Percentiles rank a stretch among this genome's conserved stretches.
phyloP scores from a whole-genome alignment of 352 stramenopile species.

The Plasmopara halstedii region DNA sequence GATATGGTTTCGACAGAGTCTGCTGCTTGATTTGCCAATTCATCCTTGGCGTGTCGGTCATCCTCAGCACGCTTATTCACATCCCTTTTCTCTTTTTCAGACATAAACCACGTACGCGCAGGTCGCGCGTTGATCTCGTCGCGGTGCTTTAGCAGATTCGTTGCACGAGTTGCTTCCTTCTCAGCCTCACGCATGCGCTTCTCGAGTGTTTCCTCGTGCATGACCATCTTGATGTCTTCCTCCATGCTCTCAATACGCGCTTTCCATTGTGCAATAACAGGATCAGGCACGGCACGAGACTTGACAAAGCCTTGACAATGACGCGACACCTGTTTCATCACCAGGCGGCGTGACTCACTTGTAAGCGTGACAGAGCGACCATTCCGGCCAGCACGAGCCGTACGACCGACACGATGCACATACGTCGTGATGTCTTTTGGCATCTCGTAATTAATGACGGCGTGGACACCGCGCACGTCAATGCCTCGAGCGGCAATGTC shows the following conservation, averaged over 20 bases:
- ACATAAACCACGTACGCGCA: constrained; percentile 90
- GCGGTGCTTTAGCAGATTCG: constrained; percentile 87
- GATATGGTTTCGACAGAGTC: constrained; percentile 32
- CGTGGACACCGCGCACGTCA: constrained; percentile 95
- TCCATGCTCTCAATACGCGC: constrained; percentile 79
- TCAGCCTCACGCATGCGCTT: constrained; percentile 86
- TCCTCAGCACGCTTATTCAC: constrained; percentile 63
- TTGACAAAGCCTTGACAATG: constrained; percentile 88
- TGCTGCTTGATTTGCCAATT: constrained; percentile 25
- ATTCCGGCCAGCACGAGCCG: constrained; percentile 94
- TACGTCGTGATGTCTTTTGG: constrained; percentile 97
- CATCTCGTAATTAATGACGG: constrained; percentile 99
- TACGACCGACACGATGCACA: constrained; percentile 98
- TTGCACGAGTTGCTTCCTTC: constrained; percentile 82
- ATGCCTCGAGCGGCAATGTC: constrained; percentile 98
- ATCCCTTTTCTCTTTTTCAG: constrained; percentile 84
- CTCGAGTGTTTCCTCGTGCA: constrained; percentile 86
- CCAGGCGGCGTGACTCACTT: constrained; percentile 81
- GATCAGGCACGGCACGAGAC: constrained; percentile 81
- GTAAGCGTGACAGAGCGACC: constrained; percentile 85
- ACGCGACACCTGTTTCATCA: constrained; percentile 93
- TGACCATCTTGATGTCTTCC: constrained; percentile 63
- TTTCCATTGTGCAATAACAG: constrained; percentile 84
- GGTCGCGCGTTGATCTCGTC: constrained; percentile 87
- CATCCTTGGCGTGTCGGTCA: constrained; percentile 43